Conservation (phyloP, 148 eudicot genomes). For the Arctostaphylos glauca region DNA sequence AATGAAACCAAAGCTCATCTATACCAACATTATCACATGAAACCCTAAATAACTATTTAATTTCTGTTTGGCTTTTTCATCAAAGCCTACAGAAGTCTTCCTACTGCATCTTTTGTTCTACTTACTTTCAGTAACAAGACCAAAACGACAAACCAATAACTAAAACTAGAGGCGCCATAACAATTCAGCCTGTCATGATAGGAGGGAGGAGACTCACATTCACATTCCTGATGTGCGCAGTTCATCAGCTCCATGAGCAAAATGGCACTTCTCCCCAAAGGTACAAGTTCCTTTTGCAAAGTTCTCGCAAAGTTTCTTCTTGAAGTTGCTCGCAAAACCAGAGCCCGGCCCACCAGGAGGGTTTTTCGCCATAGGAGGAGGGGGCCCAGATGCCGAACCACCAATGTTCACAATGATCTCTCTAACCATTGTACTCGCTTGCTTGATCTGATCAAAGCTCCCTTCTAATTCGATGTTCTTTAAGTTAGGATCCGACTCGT, state of each 20-base stretch:
- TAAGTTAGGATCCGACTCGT: slow-evolving; percentile 64
- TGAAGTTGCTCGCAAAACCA: slow-evolving; percentile 46
- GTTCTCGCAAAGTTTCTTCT: slow-evolving; percentile 79
- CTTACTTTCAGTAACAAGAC: neutral
- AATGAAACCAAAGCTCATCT: neutral
- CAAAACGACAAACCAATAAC: neutral
- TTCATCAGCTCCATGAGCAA: slow-evolving; percentile 79
- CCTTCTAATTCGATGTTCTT: slow-evolving; percentile 88
- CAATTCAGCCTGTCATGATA: neutral
- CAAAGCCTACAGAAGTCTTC: neutral
- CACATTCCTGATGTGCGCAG: slow-evolving; percentile 48
- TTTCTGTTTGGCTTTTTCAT: neutral
- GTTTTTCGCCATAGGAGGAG: slow-evolving; percentile 17
- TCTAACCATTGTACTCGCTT: slow-evolving; percentile 80
- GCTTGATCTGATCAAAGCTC: slow-evolving; percentile 78
- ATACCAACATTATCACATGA: neutral
- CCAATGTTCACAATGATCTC: slow-evolving; percentile 64
- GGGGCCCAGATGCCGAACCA: slow-evolving; percentile 39
- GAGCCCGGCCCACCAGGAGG: slow-evolving; percentile 18
- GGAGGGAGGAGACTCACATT: neutral
- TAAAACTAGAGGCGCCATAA: slow-evolving; percentile 10
- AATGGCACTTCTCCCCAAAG: slow-evolving; percentile 79
- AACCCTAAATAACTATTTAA: neutral
- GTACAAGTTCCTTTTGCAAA: slow-evolving; percentile 75
- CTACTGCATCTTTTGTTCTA: neutral